Evolutionary conservation across 2,329 filamentous ascomycete species (phyloP).

Genomic region (Colletotrichum aenigma): DNA sequence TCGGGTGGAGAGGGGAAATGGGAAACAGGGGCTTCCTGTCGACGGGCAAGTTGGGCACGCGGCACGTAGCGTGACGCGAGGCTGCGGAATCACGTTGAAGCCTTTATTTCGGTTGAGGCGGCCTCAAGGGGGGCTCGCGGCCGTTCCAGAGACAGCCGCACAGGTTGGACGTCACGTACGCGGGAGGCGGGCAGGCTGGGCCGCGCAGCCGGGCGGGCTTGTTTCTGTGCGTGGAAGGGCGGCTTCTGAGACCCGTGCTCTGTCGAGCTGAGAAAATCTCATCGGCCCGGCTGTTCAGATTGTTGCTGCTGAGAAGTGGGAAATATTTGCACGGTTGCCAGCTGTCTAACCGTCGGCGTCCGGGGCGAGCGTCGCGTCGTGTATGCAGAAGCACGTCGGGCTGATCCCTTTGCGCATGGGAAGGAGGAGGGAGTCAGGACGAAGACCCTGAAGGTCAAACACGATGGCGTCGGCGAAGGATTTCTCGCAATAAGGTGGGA

Average conservation of each 20-base stretch:
- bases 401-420: background rate
- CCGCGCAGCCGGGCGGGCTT: background rate
- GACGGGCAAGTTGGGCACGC: slow-evolving; percentile 78
- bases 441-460: background rate
- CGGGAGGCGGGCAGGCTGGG: background rate
- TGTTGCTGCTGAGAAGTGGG: background rate
- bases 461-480: background rate
- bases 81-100: background rate
- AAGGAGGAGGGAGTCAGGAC: background rate
- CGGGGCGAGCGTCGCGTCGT: background rate
- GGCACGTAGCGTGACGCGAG: slow-evolving; percentile 29
- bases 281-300: background rate
- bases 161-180: background rate
- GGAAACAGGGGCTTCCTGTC: slow-evolving; percentile 86
- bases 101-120: background rate
- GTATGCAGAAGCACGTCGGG: background rate
- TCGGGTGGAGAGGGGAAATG: slow-evolving; percentile 90
- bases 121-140: background rate
- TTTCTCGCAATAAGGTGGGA: background rate
- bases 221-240: background rate
- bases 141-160: background rate
- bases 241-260: background rate
- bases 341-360: background rate
- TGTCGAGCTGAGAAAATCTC: background rate
- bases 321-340: background rate